Conservation (phyloP, 495 filamentous ascomycete species). For the Lepraria neglecta region DNA sequence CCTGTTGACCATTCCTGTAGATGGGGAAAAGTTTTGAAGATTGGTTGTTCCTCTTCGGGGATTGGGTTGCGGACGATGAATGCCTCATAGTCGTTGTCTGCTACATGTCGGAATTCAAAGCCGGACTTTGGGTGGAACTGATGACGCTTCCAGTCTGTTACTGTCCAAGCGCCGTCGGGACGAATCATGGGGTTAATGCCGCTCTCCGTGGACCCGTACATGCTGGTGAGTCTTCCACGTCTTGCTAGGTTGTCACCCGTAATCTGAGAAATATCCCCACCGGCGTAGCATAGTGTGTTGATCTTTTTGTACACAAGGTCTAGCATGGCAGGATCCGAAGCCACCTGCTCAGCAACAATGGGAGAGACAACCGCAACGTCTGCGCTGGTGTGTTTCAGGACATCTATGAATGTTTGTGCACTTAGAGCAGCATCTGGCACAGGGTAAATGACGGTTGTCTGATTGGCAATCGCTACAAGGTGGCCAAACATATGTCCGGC, state of each 20-base stretch:
- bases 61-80: constrained; percentile 42
- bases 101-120: constrained; percentile 34
- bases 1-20: constrained; percentile 47
- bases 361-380: constrained; percentile 32
- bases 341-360: constrained; percentile 33
- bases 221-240: constrained; percentile 28
- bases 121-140: constrained; percentile 7
- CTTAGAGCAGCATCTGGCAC: background rate
- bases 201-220: constrained; percentile 35
- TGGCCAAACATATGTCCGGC: background rate
- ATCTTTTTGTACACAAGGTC: constrained; percentile 30
- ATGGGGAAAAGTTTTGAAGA: constrained; percentile 52
- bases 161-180: background rate
- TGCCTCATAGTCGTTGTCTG: constrained; percentile 41
- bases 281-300: constrained; percentile 30
- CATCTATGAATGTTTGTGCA: background rate
- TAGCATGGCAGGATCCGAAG: constrained; percentile 29
- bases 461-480: background rate
- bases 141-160: background rate
- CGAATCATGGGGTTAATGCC: constrained; percentile 26
- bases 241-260: constrained; percentile 32
- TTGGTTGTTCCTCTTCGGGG: constrained; percentile 37
- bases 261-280: constrained; percentile 29
- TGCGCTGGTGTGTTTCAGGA: background rate
- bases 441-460: background rate